Evolutionary conservation across 208 protist species (phyloP), one percentile per base, ranked within the genome.

Genomic region (Phytomonas sp.): DNA sequence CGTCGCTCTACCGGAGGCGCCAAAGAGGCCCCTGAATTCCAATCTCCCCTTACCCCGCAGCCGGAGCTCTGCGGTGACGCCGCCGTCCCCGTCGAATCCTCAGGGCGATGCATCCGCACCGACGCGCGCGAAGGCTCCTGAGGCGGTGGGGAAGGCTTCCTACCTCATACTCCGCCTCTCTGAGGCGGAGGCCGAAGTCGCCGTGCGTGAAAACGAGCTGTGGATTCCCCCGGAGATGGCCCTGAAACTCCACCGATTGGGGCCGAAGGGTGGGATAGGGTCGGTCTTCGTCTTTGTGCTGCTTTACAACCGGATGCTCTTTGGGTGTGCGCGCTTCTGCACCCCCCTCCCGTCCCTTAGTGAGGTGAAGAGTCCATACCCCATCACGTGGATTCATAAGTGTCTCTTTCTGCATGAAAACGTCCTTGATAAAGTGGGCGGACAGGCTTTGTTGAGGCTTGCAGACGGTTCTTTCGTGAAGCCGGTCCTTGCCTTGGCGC

Each of bases 351-450:
- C 40, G 23, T 28, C 37, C 0, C 51, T 30, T 37, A 37, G 23
- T 5, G 67, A 76, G 43, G 60, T 72, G 31, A 56, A 62, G 32
- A 79, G 69, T 66, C 36, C 53, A 29, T 90, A 73, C 70, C 70
- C 63, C 4, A 70, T 93, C 15, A 78, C 88, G 68, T 93, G 87
- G 87, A 43, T 93, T 32, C 79, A 78, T 17, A 82, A 89, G 70
- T 72, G 82, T 72, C 77, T 86, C 33, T 80, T 70, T 61, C 65
- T 87, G 36, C 60, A 67, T 37, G 82, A 90, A 59, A 26, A 61
- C n/a, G 66, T 75, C 67, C 60, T 79, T 34, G 73, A 73, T 7
- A 60, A 31, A 9, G 34, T 82, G 5, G 69, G 72, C 43, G 77
- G 72, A 26, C 43, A 83, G n/a, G 65, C 68, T n/a, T 70, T 93